A percentile compares a stretch with the other conserved stretches of the same genome.
Evolutionary conservation across 176 grass and related monocot genomes (phyloP).

Genomic region (Musa beccarii): DNA sequence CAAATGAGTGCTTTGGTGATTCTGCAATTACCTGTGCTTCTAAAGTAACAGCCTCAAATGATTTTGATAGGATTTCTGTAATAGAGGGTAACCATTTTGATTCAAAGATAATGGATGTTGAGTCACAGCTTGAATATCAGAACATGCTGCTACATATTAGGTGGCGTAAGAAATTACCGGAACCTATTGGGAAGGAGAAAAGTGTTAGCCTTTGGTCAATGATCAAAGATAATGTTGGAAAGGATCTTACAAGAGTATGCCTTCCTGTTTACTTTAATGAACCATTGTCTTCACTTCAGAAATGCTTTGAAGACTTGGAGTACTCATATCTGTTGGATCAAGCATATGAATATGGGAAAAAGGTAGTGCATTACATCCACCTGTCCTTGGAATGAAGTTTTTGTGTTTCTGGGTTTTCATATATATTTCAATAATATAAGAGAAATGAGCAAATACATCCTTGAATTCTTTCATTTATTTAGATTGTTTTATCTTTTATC

Average conservation of each 20-base stretch:
- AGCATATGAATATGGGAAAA: slow-evolving; percentile 44
- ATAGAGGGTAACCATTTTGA: too few species aligned
- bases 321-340: slow-evolving; percentile 73
- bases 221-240: slow-evolving; percentile 91
- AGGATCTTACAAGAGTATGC: slow-evolving; percentile 86
- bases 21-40: not conserved
- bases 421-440: not conserved
- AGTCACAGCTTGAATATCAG: not conserved
- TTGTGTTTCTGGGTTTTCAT: not conserved
- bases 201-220: slow-evolving; percentile 83
- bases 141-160: slow-evolving; percentile 17
- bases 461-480: not conserved
- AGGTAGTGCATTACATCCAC: slow-evolving; percentile 17
- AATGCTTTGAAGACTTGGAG: slow-evolving; percentile 93
- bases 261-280: slow-evolving; percentile 96
- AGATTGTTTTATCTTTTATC: too few species aligned
- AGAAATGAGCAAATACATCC: not conserved
- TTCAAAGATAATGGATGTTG: not conserved
- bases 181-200: slow-evolving; percentile 79
- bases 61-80: not conserved
- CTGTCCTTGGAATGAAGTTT: not conserved
- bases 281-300: slow-evolving; percentile 72
- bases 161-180: slow-evolving; percentile 53
- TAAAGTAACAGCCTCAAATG: slow-evolving; percentile 26
- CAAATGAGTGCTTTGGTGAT: slow-evolving; percentile 72